Percentiles rank a stretch among this genome's conserved stretches.
These are phyloP conservation scores for Phoma sp. DNA, from an alignment of 2,329 filamentous ascomycete genomes.

Conservation along the genomic window DNA sequence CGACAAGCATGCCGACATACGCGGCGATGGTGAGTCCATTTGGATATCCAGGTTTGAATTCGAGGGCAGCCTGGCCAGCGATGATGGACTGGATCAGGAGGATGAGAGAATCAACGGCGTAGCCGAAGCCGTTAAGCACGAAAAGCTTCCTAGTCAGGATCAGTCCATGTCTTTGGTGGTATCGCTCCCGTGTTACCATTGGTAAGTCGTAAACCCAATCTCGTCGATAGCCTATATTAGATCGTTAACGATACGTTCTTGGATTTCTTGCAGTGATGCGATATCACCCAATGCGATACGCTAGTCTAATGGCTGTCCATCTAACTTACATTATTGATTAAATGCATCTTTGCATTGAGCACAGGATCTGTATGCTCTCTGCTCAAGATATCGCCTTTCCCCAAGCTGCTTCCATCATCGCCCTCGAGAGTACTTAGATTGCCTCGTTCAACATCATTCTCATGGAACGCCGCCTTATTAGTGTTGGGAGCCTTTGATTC, in stretches of 20 bases:
- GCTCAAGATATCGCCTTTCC: slow-evolving; percentile 60
- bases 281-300: too few species aligned
- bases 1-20: slow-evolving; percentile 63
- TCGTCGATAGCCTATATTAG: slow-evolving; percentile 54
- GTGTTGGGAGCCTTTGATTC: background rate
- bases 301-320: too few species aligned
- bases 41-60: slow-evolving; percentile 63
- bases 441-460: slow-evolving; percentile 16
- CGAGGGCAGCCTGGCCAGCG: slow-evolving; percentile 61
- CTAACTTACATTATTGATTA: slow-evolving; percentile 67
- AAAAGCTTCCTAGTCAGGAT: slow-evolving; percentile 54
- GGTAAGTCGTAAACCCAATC: slow-evolving; percentile 60
- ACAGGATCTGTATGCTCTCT: slow-evolving; percentile 66
- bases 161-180: background rate
- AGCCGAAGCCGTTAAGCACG: slow-evolving; percentile 66
- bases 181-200: slow-evolving; percentile 48
- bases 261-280: too few species aligned
- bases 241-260: background rate
- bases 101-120: slow-evolving; percentile 63
- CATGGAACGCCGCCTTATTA: slow-evolving; percentile 14
- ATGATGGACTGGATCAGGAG: slow-evolving; percentile 69
- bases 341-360: slow-evolving; percentile 70
- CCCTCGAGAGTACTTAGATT: background rate
- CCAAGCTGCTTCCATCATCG: slow-evolving; percentile 21
- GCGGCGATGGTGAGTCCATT: slow-evolving; percentile 67